These are phyloP conservation scores for Jaminaea rosea DNA, from an alignment of 1,284 basidiomycete species.

Conservation along the genomic window DNA sequence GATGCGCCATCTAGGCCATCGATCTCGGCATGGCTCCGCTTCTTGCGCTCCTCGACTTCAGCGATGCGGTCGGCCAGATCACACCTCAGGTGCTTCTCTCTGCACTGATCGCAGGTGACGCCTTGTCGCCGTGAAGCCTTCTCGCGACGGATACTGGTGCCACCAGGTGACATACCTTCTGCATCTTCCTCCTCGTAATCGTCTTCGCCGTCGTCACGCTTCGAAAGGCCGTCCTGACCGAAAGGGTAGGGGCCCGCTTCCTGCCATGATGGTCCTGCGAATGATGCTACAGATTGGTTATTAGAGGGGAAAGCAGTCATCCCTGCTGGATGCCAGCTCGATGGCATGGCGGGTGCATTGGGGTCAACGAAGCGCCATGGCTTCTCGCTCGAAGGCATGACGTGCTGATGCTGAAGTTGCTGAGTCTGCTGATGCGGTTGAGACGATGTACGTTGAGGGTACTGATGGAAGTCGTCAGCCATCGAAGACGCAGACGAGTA, in stretches of 20 bases:
- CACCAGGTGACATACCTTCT: not conserved
- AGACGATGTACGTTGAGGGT: no score
- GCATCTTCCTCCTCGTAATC: not conserved
- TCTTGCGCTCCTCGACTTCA: conserved; percentile 12
- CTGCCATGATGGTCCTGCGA: not conserved
- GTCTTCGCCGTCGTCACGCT: not conserved
- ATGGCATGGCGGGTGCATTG: conserved; percentile 7
- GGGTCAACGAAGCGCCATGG: conserved; percentile 14
- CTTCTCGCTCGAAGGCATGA: not conserved
- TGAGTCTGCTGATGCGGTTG: no score
- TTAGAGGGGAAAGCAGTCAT: not conserved
- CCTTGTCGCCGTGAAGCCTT: not conserved
- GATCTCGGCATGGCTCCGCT: conserved; percentile 5
- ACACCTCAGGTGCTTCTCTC: conserved; percentile 37
- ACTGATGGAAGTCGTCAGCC: no score
- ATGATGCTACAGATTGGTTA: not conserved
- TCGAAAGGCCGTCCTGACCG: not conserved
- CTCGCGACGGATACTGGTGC: not conserved
- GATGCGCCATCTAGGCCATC: conserved; percentile 14
- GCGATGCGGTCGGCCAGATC: conserved; percentile 19
- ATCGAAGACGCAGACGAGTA: no score
- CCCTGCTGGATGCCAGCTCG: no score
- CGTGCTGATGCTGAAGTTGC: no score
- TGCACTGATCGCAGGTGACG: conserved; percentile 37
- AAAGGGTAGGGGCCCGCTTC: no score